These are phyloP conservation scores for Yarrowia hollandica DNA, from an alignment of 805 yeast species.

Conservation along the genomic window DNA sequence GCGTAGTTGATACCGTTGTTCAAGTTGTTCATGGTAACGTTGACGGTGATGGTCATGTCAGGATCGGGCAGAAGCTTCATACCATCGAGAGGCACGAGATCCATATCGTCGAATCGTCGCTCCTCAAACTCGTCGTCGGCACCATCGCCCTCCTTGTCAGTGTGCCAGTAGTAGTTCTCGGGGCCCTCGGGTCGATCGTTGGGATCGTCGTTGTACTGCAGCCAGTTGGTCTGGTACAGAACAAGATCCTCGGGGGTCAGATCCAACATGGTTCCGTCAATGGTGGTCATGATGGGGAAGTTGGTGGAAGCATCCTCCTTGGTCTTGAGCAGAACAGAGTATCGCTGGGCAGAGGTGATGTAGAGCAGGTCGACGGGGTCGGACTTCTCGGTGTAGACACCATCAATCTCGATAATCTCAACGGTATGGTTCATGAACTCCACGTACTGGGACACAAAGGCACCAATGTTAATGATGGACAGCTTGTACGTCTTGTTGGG, in stretches of 20 bases:
- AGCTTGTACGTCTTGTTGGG: conserved; percentile 84
- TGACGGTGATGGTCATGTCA: conserved; percentile 63
- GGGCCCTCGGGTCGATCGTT: conserved; percentile 49
- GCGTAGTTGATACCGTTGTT: conserved; percentile 90
- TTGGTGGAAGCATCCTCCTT: conserved; percentile 61
- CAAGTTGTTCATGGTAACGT: conserved; percentile 81
- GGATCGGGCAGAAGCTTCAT: conserved; percentile 62
- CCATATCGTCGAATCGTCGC: conserved; percentile 69
- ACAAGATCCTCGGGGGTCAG: conserved; percentile 59
- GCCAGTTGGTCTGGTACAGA: conserved; percentile 72
- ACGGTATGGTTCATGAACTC: conserved; percentile 86
- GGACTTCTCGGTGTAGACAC: conserved; percentile 71
- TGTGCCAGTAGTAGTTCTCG: conserved; percentile 39
- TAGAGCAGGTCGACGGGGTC: conserved; percentile 69
- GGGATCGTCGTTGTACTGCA: conserved; percentile 62
- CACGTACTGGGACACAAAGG: conserved; percentile 86
- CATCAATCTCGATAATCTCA: conserved; percentile 89
- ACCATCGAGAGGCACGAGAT: conserved; percentile 62
- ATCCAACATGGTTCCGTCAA: conserved; percentile 86
- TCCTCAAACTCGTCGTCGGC: conserved; percentile 47
- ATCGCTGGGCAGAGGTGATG: conserved; percentile 90
- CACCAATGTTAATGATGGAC: conserved; percentile 82
- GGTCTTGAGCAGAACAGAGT: conserved; percentile 74
- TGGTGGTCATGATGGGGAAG: conserved; percentile 77
- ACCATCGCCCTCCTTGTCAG: conserved; percentile 40